These are phyloP conservation scores for Fusarium sp. DNA, from an alignment of 2,329 filamentous ascomycete genomes.

Conservation along the genomic window DNA sequence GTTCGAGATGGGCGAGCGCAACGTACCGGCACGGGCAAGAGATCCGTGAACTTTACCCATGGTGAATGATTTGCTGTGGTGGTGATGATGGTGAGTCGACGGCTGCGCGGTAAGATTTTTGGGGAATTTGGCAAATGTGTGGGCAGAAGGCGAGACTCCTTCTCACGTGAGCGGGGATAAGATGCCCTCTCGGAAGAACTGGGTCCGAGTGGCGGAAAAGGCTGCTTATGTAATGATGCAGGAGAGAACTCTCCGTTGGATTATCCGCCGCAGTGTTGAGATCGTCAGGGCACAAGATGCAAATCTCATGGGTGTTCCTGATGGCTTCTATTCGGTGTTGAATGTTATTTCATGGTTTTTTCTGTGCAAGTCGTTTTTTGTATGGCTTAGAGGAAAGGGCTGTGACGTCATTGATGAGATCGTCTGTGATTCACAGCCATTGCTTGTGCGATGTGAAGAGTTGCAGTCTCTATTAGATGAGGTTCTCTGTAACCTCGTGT, in stretches of 20 bases:
- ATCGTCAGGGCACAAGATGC: too few relatives aligned
- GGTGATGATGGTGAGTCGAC: slow-evolving; percentile 56
- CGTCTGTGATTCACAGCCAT: too few relatives aligned
- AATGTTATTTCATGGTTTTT: accelerated
- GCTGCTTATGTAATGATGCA: slow-evolving; percentile 21
- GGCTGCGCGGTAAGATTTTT: slow-evolving; percentile 52
- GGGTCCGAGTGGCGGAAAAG: slow-evolving; percentile 23
- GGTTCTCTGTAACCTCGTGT: not conserved
- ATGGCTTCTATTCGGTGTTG: too few relatives aligned
- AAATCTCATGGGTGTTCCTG: not conserved
- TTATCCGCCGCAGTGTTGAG: not conserved
- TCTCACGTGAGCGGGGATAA: slow-evolving; percentile 56
- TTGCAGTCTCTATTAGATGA: accelerated
- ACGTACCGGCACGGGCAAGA: slow-evolving; percentile 83
- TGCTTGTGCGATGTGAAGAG: not conserved
- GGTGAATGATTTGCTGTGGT: slow-evolving; percentile 63
- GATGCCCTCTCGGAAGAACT: slow-evolving; percentile 56
- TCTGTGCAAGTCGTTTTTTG: accelerated
- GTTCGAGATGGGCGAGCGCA: slow-evolving; percentile 25
- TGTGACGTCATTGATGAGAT: slow-evolving; percentile 2
- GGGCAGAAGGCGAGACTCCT: slow-evolving; percentile 48
- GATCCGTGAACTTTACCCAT: slow-evolving; percentile 97
- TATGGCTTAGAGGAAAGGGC: accelerated
- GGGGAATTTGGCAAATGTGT: slow-evolving; percentile 59
- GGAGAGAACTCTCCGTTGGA: not conserved